These are phyloP conservation scores for Exophiala mesophila DNA, from an alignment of 2,329 filamentous ascomycete species.

Conservation along the genomic window DNA sequence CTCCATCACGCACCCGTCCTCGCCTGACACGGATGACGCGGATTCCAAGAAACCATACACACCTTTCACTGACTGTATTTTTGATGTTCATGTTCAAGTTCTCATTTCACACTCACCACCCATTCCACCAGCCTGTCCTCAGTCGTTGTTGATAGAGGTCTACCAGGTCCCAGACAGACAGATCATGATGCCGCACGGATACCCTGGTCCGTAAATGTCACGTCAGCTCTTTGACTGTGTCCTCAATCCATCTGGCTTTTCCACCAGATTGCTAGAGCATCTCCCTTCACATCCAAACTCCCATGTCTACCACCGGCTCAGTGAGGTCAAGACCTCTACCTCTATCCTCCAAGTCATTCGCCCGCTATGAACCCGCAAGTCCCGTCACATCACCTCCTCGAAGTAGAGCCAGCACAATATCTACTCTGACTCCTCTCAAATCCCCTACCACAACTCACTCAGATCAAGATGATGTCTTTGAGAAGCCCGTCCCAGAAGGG, in stretches of 20 bases:
- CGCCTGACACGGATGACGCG: neutral
- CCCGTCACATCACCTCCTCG: slow-evolving; percentile 20
- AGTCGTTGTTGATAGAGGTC: no score
- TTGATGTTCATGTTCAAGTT: no score
- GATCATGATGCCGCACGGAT: neutral
- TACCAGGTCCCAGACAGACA: no score
- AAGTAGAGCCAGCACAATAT: slow-evolving; percentile 27
- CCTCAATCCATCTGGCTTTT: no score
- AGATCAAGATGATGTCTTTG: slow-evolving; percentile 39
- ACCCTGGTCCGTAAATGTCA: neutral
- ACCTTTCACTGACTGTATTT: no score
- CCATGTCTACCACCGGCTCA: slow-evolving; percentile 16
- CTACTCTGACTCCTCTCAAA: slow-evolving; percentile 18
- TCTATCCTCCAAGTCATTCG: slow-evolving; percentile 37
- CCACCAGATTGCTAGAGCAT: neutral
- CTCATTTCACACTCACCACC: no score
- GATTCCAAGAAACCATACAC: no score
- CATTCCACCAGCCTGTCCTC: no score
- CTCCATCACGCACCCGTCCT: no score
- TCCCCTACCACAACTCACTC: slow-evolving; percentile 22
- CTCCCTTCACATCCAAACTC: slow-evolving; percentile 1
- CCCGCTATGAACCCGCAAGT: slow-evolving; percentile 31
- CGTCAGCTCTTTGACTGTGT: neutral
- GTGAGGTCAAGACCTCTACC: slow-evolving; percentile 30
- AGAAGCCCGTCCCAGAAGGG: slow-evolving; percentile 35